Evolutionary conservation across 2,329 filamentous ascomycete genomes (phyloP), one percentile per base, ranked within the genome.

Genomic region (Pseudogymnoascus sp.): DNA sequence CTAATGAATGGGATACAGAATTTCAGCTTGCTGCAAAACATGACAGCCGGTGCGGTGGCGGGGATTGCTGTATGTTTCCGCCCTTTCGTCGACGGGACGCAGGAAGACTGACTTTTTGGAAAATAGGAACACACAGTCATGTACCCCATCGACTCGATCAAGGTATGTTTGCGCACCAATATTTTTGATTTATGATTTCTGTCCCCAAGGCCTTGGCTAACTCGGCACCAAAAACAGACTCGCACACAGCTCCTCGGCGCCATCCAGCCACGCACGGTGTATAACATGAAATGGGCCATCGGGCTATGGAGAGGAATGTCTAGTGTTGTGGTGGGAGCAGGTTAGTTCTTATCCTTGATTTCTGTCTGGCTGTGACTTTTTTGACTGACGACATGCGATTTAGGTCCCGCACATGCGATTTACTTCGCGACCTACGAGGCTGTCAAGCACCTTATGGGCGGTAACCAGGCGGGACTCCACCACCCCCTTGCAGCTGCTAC

Each of bases 351-450:
- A 34, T 11, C 31, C 1, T 34, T 21, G 7, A 21, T 21, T 42
- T 21, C 21, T 5, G 7, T 2, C 40, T 6, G 12, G 16, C 16
- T 1, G 7, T 5, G 16, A 42, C 40, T 1, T 21, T 46, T 46
- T 62, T 21, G 21, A 21, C 67, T 73, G 59, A 73, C 44, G 25
- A 66, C 66, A 36, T 69, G 69, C 69, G 69, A 68, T 60, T 70
- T 71, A 96, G 93, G 93, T 68, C 95, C 95, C 70, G 95, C 95
- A 66, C 95, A 99, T 74, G 95, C 95, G 50, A 92, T 99, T 64
- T 97, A 99, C 76, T 99, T 99, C 77, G 93, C 93, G 63, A 97
- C 95, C 42, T 99, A 97, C 76, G 95, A 99, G 80, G 87, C 91
- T 65, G 93, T 97, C 66, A 99, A 99, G 81, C 93, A 99, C 72